Base-by-base conservation (phyloP, 176 grass and related monocot genomes). In the Oryza longistaminata region DNA sequence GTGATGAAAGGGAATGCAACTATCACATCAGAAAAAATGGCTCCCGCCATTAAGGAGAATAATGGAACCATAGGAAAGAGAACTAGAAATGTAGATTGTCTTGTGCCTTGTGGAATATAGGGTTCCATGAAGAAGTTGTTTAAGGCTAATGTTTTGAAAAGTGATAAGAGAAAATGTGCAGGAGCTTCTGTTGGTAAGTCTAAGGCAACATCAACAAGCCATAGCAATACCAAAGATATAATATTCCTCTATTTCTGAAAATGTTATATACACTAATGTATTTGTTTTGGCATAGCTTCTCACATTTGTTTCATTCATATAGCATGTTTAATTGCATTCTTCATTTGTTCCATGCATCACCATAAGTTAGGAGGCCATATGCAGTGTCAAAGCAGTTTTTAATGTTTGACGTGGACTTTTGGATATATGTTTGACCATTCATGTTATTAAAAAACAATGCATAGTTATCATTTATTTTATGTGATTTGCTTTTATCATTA, bases 221-320 rank as follows among this genome's bases (percentile, higher is more conserved):
- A 34, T 65, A 58, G 53, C 10, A 73, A 10, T 48, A 88, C 37
- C 19, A 72, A 67, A 77, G 90, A 70, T 92, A 78, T 68, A 82
- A 71, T 24, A 31, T 72, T 2, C 48, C 19, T 85, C 68, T 0
- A n/a, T 64, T 39, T 70, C 46, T 26, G 10, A 39, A 34, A 79
- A 8, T 60, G 40, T 52, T 50, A 8, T 62, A 35, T 49, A 68
- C 62, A 24, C 55, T 16, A 52, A 64, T 77, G 71, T 72, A 31
- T 45, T 68, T 53, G 49, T 73, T 22, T 66, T 86, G 70, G 33
- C 79, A 71, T 68, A 81, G 16, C n/a, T 77, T 50, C 29, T 17
- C 22, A 7, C 27, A 77, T 76, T 61, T 3, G 16, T 61, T 60
- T 22, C 52, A 71, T 78, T 50, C 42, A 50, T 71, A 81, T 33